Percentiles rank a stretch among this genome's conserved stretches.
Evolutionary conservation across 139 green algal species (phyloP).

Genomic region (Asterochloris sp.): DNA sequence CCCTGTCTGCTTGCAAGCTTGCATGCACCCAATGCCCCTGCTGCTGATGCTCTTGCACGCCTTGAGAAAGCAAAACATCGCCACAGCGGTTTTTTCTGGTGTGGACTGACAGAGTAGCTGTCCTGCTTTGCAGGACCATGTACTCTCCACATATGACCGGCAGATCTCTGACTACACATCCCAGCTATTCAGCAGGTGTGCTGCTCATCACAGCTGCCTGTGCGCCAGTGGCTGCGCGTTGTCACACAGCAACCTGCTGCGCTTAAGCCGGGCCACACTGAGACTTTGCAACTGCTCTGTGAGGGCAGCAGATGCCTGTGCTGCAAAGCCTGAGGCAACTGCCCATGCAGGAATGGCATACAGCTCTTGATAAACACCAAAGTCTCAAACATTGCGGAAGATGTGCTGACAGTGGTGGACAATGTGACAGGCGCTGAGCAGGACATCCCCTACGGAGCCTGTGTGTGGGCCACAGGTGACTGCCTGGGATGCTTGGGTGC

Average conservation of each 20-base stretch:
- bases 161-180: conserved; percentile 78
- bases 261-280: no score
- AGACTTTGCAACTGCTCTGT: not conserved
- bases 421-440: not conserved
- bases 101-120: no score
- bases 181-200: conserved; percentile 49
- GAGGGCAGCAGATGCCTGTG: no score
- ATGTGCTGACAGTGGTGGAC: not conserved
- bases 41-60: no score
- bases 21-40: no score
- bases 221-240: no score
- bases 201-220: not conserved
- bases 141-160: conserved; percentile 90
- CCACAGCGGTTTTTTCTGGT: no score
- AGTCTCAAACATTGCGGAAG: conserved; percentile 47
- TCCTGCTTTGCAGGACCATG: conserved; percentile 59
- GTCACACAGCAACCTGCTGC: not conserved
- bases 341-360: conserved; percentile 30
- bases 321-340: not conserved
- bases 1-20: no score
- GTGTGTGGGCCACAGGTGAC: conserved; percentile 78
- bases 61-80: no score
- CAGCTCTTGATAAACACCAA: conserved; percentile 74
- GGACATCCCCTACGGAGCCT: conserved; percentile 66
- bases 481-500: no score